Evolutionary conservation across 2,329 filamentous ascomycete species (phyloP), one percentile per base, ranked within the genome.

Genomic region (Alternaria triticimaculans): DNA sequence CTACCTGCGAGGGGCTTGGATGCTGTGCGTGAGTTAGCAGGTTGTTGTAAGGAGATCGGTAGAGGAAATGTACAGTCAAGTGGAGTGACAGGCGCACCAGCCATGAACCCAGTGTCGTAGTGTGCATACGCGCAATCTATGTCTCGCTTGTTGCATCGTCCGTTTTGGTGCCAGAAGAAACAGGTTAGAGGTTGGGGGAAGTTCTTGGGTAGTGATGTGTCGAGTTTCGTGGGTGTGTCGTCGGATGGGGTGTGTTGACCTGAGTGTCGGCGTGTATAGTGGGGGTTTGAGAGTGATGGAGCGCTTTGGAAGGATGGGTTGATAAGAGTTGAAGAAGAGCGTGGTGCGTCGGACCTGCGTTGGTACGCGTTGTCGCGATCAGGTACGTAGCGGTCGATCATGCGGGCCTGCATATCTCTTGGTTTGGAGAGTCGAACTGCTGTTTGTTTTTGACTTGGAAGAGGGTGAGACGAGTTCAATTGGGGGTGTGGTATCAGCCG

Each of bases 91-190:
- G 49, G 20, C n/a, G 53, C 53, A 18, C 25, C 15, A n/a, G 53
- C 18, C 15, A 45, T 45, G 20, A 51, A 51, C 0, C 49, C 49
- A 9, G 56, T 65, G 14, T 62, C 28, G 23, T 49, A 60, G 33
- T 67, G 62, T 11, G 56, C 62, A 28, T 65, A 63, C 12, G 49
- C 60, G 33, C 48, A 62, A 7, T 62, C 63, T 0, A 49, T 33
- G 10, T 62, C 61, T 11, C 61, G 49, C 20, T 63, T 63, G 43
- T 43, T 60, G 44, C 61, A 63, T 26, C 49, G 21, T 11, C 61
- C 61, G 30, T 55, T 60, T n/a, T 57, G 44, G 58, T 66, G 25
- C 64, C 64, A 66, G 49, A 66, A 60, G 54, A 58, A 63, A 48
- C 61, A 66, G 6, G 64, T 66, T 10, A 66, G 26, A 2, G 59